phyloP scores from a whole-genome alignment of 2,329 filamentous ascomycete genomes.

The Myriosclerotinia curreyana region DNA sequence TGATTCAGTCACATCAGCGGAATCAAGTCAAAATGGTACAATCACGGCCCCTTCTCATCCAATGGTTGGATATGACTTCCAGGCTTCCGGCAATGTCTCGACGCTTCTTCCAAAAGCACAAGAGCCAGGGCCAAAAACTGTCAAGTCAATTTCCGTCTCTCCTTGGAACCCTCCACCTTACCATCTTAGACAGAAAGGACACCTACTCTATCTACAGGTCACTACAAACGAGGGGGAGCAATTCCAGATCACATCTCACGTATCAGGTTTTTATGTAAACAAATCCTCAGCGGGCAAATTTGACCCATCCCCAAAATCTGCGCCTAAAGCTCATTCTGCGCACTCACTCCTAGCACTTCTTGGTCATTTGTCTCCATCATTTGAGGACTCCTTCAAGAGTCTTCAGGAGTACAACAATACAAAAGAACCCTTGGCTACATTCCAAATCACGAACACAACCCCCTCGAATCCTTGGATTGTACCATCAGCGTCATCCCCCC shows the following conservation, averaged over 20 bases:
- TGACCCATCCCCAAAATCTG: constrained; percentile 76
- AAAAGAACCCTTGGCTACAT: constrained; percentile 85
- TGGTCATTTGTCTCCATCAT: constrained; percentile 76
- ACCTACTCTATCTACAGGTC: constrained; percentile 84
- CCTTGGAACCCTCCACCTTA: constrained; percentile 96
- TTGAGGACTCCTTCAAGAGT: constrained; percentile 69
- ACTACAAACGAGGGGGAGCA: constrained; percentile 95
- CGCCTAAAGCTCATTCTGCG: constrained; percentile 73
- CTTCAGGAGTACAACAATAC: constrained; percentile 82
- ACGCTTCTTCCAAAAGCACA: constrained; percentile 67
- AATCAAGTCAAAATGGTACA: constrained; percentile 40
- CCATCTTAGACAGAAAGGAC: constrained; percentile 84
- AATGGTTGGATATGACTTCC: constrained; percentile 74
- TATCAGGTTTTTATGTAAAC: constrained; percentile 96
- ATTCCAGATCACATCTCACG: constrained; percentile 87
- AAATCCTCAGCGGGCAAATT: constrained; percentile 95
- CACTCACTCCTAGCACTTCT: constrained; percentile 87
- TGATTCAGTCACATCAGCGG: constrained; percentile 59
- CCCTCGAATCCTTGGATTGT: constrained; percentile 92
- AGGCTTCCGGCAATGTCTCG: constrained; percentile 62
- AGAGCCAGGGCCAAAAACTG: constrained; percentile 75
- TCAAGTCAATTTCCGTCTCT: constrained; percentile 85
- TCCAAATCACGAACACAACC: constrained; percentile 93
- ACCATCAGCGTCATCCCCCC: constrained; percentile 60
- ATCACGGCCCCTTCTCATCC: constrained; percentile 48